These are phyloP conservation scores for Gracilariopsis chorda DNA, from an alignment of 23 red algal genomes.

Conservation along the genomic window DNA sequence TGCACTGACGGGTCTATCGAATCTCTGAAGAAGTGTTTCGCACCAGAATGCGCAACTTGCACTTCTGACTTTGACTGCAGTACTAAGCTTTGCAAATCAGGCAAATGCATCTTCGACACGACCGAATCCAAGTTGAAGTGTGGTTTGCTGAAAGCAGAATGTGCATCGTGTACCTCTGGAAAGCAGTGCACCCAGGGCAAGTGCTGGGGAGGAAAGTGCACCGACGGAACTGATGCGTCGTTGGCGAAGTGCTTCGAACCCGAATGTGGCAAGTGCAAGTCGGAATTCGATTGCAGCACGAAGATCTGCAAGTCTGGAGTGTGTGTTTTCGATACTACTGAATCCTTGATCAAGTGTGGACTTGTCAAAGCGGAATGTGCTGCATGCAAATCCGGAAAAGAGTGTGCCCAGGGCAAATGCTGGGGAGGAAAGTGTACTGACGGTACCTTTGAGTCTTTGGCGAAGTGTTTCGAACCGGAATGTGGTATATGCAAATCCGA, in stretches of 20 bases:
- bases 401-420: background rate
- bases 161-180: background rate
- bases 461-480: background rate
- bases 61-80: background rate
- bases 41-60: background rate
- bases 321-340: background rate
- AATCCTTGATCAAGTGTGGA: background rate
- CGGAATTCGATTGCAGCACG: background rate
- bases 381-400: background rate
- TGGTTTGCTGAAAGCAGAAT: background rate
- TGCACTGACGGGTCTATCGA: background rate
- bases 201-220: slow-evolving; percentile 3
- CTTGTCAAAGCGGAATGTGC: background rate
- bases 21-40: slow-evolving; percentile 5
- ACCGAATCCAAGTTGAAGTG: background rate
- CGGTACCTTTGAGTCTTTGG: background rate
- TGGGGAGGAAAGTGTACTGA: background rate
- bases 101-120: background rate
- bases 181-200: background rate
- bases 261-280: background rate
- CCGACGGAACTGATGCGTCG: background rate
- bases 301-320: background rate
- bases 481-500: background rate
- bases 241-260: slow-evolving; percentile 17
- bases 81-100: background rate